A percentile compares a stretch with the other conserved stretches of the same genome.
phyloP scores from a whole-genome alignment of 495 filamentous ascomycete species.

The Oidiodendron maius region DNA sequence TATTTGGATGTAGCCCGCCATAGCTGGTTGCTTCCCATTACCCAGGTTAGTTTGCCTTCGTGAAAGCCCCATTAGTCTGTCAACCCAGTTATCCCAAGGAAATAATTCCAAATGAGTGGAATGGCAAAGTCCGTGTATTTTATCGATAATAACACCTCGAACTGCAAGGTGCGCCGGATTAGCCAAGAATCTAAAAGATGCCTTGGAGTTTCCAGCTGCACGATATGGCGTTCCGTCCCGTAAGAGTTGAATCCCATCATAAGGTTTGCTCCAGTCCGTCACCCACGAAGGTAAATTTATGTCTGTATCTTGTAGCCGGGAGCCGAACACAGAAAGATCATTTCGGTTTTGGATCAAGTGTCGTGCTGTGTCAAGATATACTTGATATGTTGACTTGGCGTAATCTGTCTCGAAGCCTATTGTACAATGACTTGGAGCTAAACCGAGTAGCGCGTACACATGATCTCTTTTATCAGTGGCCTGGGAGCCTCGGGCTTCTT shows the following conservation, averaged over 20 bases:
- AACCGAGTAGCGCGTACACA: constrained; percentile 3
- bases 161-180: neutral
- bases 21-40: neutral
- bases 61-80: neutral
- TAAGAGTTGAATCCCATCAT: constrained; percentile 1
- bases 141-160: neutral
- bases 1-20: neutral
- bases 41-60: neutral
- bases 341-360: neutral
- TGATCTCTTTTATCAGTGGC: constrained; percentile 9
- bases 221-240: neutral
- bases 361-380: neutral
- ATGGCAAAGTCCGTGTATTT: neutral
- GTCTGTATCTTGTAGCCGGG: neutral
- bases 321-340: neutral
- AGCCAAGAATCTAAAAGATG: neutral
- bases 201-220: neutral
- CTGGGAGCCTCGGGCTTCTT: neutral
- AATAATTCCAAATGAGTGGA: neutral
- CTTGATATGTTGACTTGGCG: neutral
- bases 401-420: neutral
- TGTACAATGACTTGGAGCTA: neutral
- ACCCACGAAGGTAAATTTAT: constrained; percentile 1
- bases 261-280: neutral
- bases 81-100: neutral